Base-by-base conservation (phyloP, 192 early-diverging fungal genomes). In the Globomyces pollinis-pini region DNA sequence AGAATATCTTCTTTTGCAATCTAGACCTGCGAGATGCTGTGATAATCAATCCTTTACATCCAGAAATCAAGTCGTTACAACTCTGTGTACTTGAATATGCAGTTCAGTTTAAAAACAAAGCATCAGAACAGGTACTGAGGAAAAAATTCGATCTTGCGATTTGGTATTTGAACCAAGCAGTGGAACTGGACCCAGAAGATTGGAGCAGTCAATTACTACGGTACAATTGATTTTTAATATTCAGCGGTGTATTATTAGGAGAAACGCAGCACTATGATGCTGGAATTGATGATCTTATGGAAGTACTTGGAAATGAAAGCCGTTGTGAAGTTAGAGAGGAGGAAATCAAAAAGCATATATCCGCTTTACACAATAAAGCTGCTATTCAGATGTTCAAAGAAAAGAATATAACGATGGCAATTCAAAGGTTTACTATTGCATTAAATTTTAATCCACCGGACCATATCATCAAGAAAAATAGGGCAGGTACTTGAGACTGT, bases 101-200 rank as follows among this genome's bases (percentile, higher is more conserved):
- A 2, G 65, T 73, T 9, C 39, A 60, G 8, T 66, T 65, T 42
- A 80, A 76, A 45, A 80, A 80, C 53, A 69, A 70, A 16, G 73
- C 78, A 8, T 62, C 64, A 3, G 38, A 72, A 11, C 62, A 72
- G 49, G 75, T 78, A 38, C 33, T 74, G 30, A 3, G 42, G 2
- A 63, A 72, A 32, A 69, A 70, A 0, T 30, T 49, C 18, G 23
- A 29, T 47, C 39, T 45, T 12, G 78, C 72, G 7, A 41, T 78
- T 2, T 68, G 61, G 41, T 77, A 54, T 62, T 60, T 76, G 15
- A 77, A 68, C 42, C 66, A 72, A 53, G 75, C 75, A 11, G 31
- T 80, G 16, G 78, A 80, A 30, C 56, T 80, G 21, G 75, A 80
- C 54, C 58, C 52, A 2, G 41, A 47, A 26, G 78, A 80, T 58